Evolutionary conservation across 768 basidiomycete species (phyloP).

Genomic region (Coprinopsis sp.): DNA sequence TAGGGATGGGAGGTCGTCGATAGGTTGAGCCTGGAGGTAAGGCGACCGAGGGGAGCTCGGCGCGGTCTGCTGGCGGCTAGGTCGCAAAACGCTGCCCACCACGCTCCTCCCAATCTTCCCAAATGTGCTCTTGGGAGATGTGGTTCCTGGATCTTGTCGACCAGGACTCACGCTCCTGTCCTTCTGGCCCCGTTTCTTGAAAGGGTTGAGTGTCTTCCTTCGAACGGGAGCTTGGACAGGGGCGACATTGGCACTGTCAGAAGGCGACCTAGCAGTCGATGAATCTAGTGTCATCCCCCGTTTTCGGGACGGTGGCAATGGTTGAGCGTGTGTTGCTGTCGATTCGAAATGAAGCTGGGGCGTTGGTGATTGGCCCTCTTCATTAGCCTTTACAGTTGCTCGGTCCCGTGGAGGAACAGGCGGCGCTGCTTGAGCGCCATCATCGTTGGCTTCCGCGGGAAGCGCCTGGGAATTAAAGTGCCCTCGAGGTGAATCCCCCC

Average conservation of each 20-base stretch:
- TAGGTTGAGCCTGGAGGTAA: too few species aligned
- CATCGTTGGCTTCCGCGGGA: background rate
- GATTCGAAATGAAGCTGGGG: background rate
- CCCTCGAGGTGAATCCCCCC: too few species aligned
- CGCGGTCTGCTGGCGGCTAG: slow-evolving; percentile 18
- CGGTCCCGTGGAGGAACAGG: slow-evolving; percentile 5
- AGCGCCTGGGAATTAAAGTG: background rate
- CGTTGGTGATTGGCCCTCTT: background rate
- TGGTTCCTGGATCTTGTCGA: background rate
- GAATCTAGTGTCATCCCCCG: background rate
- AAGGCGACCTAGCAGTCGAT: background rate
- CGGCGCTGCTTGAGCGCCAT: background rate
- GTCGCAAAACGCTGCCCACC: slow-evolving; percentile 29
- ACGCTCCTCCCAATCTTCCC: slow-evolving; percentile 31
- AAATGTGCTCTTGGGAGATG: background rate
- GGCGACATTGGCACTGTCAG: background rate
- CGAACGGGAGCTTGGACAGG: slow-evolving; percentile 8
- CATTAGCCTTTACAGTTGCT: background rate
- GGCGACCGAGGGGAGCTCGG: too few species aligned
- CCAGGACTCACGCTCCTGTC: background rate
- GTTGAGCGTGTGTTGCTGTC: background rate
- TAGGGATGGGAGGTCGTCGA: too few species aligned
- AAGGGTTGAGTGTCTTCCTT: slow-evolving; percentile 33
- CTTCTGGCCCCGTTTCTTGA: slow-evolving; percentile 32
- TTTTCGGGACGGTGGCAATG: too few species aligned